Conservation (phyloP, 805 yeast genomes). For the Vanderwaltozyma yarrowii region DNA sequence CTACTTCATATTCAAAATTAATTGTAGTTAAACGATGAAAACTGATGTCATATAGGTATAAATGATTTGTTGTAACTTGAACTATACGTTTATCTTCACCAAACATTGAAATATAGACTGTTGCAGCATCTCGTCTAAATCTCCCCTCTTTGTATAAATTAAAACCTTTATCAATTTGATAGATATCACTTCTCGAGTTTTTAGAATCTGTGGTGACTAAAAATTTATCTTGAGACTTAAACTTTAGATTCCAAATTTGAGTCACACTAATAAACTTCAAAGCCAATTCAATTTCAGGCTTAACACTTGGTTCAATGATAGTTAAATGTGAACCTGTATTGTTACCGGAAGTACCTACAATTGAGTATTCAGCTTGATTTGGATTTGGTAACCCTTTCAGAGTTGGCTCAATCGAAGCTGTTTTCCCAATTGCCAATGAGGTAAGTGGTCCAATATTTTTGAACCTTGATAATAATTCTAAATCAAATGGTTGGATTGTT, state of each 20-base stretch:
- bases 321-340: conserved; percentile 45
- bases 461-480: conserved; percentile 43
- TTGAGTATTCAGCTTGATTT: conserved; percentile 51
- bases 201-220: conserved; percentile 62
- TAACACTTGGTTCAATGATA: conserved; percentile 55
- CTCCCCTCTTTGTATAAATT: conserved; percentile 50
- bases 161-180: conserved; percentile 52
- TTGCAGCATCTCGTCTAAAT: conserved; percentile 52
- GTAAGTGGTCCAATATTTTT: conserved; percentile 66
- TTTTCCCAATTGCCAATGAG: conserved; percentile 53
- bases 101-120: conserved; percentile 57
- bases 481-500: conserved; percentile 28
- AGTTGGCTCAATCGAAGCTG: conserved; percentile 39
- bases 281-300: conserved; percentile 58
- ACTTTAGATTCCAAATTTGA: conserved; percentile 60
- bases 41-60: conserved; percentile 51
- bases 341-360: conserved; percentile 62
- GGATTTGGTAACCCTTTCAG: conserved; percentile 62
- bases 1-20: conserved; percentile 49
- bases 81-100: conserved; percentile 47
- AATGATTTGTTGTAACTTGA: conserved; percentile 61
- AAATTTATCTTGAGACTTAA: conserved; percentile 39
- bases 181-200: conserved; percentile 57
- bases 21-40: conserved; percentile 45
- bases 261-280: conserved; percentile 63